These are phyloP conservation scores for Candida railenensis DNA, from an alignment of 805 yeast genomes.

Conservation along the genomic window DNA sequence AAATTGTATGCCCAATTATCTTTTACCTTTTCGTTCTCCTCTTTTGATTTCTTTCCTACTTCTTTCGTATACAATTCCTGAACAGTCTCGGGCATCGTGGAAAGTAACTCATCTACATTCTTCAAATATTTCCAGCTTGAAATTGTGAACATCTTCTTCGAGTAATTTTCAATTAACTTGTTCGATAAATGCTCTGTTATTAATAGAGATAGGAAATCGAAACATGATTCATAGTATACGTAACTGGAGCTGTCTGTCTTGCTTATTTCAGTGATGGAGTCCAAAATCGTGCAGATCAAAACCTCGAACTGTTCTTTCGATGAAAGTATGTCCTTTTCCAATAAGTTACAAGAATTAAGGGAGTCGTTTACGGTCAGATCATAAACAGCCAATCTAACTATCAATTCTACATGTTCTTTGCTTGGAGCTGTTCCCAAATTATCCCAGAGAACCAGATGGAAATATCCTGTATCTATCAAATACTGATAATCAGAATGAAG, in stretches of 20 bases:
- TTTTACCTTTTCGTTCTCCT: background rate
- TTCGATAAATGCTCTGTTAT: constrained; percentile 3
- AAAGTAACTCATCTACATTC: constrained; percentile 6
- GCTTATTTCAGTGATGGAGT: background rate
- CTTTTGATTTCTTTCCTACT: too few relatives aligned
- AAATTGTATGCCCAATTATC: background rate
- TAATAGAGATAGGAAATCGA: background rate
- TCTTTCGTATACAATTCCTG: background rate
- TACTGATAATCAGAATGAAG: constrained; percentile 1
- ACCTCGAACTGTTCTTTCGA: background rate
- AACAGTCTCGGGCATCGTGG: background rate
- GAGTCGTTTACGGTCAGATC: constrained; percentile 19
- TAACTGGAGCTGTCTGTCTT: background rate
- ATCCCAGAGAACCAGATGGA: constrained; percentile 39
- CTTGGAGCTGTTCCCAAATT: constrained; percentile 37
- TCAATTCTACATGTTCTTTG: constrained; percentile 36
- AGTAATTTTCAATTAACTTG: constrained; percentile 4
- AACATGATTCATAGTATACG: background rate
- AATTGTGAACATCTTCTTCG: constrained; percentile 31
- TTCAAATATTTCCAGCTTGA: constrained; percentile 26
- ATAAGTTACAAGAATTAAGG: background rate
- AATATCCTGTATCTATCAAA: constrained; percentile 18
- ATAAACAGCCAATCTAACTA: background rate
- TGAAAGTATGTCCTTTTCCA: background rate
- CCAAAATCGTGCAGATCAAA: background rate